phyloP scores from a whole-genome alignment of 2,329 filamentous ascomycete genomes.

The Mycosphaerelloides madeirae region DNA sequence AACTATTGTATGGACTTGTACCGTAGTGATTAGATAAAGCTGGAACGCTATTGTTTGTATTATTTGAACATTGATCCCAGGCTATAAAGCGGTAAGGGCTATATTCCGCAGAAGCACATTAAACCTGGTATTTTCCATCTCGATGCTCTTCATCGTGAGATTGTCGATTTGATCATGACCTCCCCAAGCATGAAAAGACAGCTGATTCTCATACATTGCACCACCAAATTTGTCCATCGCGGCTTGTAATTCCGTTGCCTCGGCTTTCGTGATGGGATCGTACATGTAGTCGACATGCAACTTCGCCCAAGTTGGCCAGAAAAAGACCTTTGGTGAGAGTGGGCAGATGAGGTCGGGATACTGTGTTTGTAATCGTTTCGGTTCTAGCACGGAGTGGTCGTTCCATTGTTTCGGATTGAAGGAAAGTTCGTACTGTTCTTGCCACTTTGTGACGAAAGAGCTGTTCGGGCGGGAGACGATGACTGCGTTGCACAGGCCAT shows the following conservation, averaged over 20 bases:
- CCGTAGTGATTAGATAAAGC: too few species aligned
- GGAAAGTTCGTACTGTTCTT: slow-evolving; percentile 4
- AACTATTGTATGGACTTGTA: too few species aligned
- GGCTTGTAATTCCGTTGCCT: background rate
- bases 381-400: slow-evolving; percentile 11
- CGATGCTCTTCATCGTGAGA: too few species aligned
- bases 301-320: slow-evolving; percentile 14
- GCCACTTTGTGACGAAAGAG: slow-evolving; percentile 14
- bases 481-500: slow-evolving; percentile 15
- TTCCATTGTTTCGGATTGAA: slow-evolving; percentile 12
- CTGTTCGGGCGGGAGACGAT: slow-evolving; percentile 12
- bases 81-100: too few species aligned
- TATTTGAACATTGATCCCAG: too few species aligned
- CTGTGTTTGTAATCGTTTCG: slow-evolving; percentile 7
- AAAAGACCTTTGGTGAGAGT: slow-evolving; percentile 14
- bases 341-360: slow-evolving; percentile 10
- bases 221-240: slow-evolving; percentile 7
- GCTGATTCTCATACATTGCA: slow-evolving; percentile 14
- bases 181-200: slow-evolving; percentile 10
- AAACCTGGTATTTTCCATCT: too few species aligned
- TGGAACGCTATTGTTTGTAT: too few species aligned
- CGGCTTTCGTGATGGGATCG: slow-evolving; percentile 2
- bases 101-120: too few species aligned
- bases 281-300: slow-evolving; percentile 11
- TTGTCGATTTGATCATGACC: too few species aligned